These are phyloP conservation scores for Globisporangium okanoganense DNA, from an alignment of 352 stramenopile genomes.

Conservation along the genomic window DNA sequence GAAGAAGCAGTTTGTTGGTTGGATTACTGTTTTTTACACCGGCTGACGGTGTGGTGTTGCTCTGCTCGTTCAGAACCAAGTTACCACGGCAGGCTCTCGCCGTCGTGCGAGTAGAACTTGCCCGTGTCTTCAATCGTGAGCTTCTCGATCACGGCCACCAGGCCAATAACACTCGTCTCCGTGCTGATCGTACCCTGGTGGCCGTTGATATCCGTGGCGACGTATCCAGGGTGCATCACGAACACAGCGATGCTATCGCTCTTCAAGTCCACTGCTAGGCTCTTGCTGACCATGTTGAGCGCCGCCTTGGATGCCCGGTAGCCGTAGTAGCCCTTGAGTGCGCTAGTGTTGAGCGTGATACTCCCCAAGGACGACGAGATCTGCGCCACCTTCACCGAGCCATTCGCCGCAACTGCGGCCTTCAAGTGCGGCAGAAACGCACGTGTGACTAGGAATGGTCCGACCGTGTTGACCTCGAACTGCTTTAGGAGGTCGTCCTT, in stretches of 20 bases:
- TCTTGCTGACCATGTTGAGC: constrained; percentile 33
- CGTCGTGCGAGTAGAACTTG: too few species aligned
- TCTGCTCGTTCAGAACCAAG: too few species aligned
- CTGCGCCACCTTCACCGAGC: constrained; percentile 21
- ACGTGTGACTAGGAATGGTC: constrained; percentile 27
- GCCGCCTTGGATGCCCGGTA: constrained; percentile 46
- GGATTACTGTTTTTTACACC: too few species aligned
- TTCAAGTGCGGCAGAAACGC: constrained; percentile 24
- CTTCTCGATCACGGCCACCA: too few species aligned
- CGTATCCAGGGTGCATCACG: constrained; percentile 33
- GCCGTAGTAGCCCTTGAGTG: constrained; percentile 26
- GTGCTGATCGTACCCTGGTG: too few species aligned
- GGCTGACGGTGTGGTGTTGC: too few species aligned
- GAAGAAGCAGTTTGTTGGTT: too few species aligned
- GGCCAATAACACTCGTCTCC: too few species aligned
- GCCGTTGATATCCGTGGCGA: too few species aligned
- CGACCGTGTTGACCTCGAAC: constrained; percentile 37
- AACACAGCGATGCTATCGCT: constrained; percentile 21
- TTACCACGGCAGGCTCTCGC: too few species aligned
- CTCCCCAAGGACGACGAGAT: constrained; percentile 20
- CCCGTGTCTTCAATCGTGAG: too few species aligned
- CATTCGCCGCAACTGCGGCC: constrained; percentile 1
- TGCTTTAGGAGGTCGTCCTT: constrained; percentile 21
- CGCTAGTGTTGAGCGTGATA: too few species aligned
- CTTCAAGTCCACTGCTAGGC: constrained; percentile 22